These are phyloP conservation scores for Kwoniella dejecticola DNA, from an alignment of 768 basidiomycete species.

Conservation along the genomic window DNA sequence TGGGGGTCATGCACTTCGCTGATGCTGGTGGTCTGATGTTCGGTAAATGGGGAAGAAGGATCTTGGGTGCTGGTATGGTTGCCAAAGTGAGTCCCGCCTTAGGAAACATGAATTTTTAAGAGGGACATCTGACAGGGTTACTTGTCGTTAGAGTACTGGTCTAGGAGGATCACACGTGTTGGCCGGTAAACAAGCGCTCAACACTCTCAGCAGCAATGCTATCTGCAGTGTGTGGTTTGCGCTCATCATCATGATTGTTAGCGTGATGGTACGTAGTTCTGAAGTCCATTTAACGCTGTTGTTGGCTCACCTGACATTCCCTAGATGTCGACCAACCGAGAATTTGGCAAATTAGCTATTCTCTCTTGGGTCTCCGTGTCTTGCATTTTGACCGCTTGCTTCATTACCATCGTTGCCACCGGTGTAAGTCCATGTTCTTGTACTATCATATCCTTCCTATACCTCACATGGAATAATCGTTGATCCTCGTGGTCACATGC, in stretches of 20 bases:
- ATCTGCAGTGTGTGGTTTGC: constrained; percentile 35
- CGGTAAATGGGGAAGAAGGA: constrained; percentile 30
- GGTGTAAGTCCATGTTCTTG: constrained; percentile 15
- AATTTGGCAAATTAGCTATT: constrained; percentile 29
- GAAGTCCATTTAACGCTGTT: not conserved
- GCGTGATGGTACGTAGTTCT: constrained; percentile 27
- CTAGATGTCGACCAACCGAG: constrained; percentile 37
- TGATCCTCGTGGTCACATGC: not conserved
- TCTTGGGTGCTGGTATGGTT: constrained; percentile 32
- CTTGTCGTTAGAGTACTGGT: constrained; percentile 24
- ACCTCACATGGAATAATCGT: too few species aligned
- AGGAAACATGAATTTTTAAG: too few species aligned
- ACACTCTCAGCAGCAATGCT: constrained; percentile 27
- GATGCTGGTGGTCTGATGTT: constrained; percentile 37
- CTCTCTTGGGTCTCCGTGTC: constrained; percentile 30
- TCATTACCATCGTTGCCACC: constrained; percentile 38
- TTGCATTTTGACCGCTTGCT: constrained; percentile 33
- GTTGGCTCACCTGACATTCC: not conserved
- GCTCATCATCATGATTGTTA: constrained; percentile 29
- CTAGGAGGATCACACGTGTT: constrained; percentile 37
- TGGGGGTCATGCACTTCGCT: constrained; percentile 37
- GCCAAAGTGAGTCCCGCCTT: constrained; percentile 34
- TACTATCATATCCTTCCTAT: too few species aligned
- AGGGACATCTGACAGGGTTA: too few species aligned
- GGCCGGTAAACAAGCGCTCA: constrained; percentile 34